These are phyloP conservation scores for Flueggea neowawraea DNA, from an alignment of 441 rosid genomes.

Conservation along the genomic window DNA sequence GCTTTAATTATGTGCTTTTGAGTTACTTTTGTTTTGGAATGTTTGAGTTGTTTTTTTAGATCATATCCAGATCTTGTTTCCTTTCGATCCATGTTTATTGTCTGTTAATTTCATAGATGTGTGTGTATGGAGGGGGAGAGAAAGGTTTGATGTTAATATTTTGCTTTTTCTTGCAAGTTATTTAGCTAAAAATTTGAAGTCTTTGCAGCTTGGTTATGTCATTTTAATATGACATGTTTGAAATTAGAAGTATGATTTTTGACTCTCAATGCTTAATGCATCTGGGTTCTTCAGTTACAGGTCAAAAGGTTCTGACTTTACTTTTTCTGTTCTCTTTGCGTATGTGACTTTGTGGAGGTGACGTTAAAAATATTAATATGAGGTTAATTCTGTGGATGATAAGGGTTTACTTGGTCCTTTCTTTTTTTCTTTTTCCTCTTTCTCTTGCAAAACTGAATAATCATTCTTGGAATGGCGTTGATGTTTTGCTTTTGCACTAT, in stretches of 20 bases:
- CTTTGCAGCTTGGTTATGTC: constrained; percentile 8
- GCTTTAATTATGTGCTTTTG: constrained; percentile 11
- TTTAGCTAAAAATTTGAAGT: constrained; percentile 14
- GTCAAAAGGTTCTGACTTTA: constrained; percentile 11
- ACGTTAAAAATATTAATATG: constrained; percentile 1
- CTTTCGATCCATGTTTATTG: constrained; percentile 31
- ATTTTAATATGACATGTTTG: constrained; percentile 8
- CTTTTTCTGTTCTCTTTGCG: neutral
- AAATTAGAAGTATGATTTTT: neutral
- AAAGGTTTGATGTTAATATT: constrained; percentile 12
- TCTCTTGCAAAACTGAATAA: too few species aligned
- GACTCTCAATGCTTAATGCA: constrained; percentile 17
- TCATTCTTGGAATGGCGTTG: too few species aligned
- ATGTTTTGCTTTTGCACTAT: neutral
- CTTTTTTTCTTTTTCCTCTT: too few species aligned
- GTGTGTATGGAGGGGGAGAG: constrained; percentile 9
- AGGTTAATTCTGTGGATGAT: neutral
- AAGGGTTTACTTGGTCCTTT: too few species aligned
- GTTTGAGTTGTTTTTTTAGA: constrained; percentile 29
- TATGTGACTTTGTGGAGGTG: neutral
- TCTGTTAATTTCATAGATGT: constrained; percentile 16
- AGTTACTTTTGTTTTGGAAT: constrained; percentile 17
- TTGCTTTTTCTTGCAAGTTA: constrained; percentile 11
- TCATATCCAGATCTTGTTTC: constrained; percentile 44
- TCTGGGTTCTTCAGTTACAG: constrained; percentile 13